Evolutionary conservation across 2,329 filamentous ascomycete genomes (phyloP).

Genomic region (Sporothrix curviconia): DNA sequence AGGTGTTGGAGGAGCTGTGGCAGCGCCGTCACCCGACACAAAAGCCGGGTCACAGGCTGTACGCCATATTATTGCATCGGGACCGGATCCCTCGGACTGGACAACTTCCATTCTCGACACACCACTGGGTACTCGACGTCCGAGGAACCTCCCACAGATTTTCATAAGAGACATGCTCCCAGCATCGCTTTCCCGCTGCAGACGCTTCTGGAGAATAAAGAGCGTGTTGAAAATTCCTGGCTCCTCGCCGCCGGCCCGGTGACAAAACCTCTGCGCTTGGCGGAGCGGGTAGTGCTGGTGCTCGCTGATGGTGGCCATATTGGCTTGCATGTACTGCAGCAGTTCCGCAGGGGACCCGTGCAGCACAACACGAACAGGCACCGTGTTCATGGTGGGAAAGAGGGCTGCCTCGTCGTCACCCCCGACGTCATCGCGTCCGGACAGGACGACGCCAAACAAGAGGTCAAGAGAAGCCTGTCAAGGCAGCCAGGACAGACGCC

Average conservation of each 20-base stretch:
- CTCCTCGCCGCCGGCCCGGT: constrained; percentile 24
- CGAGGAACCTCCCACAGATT: constrained; percentile 56
- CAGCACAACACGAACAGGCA: constrained; percentile 65
- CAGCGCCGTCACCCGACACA: constrained; percentile 39
- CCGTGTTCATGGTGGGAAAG: constrained; percentile 91
- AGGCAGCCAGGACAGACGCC: constrained; percentile 61
- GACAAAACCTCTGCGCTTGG: constrained; percentile 50
- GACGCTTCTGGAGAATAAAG: constrained; percentile 46
- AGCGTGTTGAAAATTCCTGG: constrained; percentile 47
- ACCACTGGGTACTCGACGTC: constrained; percentile 76
- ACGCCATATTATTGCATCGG: constrained; percentile 47
- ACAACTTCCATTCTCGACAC: constrained; percentile 70
- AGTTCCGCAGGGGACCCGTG: constrained; percentile 61
- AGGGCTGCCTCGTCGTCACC: constrained; percentile 57
- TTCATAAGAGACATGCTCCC: constrained; percentile 40
- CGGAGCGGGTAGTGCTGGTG: constrained; percentile 74
- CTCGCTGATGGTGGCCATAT: constrained; percentile 57
- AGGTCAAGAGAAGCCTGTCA: constrained; percentile 63
- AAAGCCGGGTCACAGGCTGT: constrained; percentile 59
- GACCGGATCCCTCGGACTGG: constrained; percentile 21
- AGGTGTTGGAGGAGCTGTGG: constrained; percentile 51
- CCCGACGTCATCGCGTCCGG: constrained; percentile 77
- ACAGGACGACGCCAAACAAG: constrained; percentile 74
- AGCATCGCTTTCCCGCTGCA: background rate
- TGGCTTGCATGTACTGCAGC: constrained; percentile 66